phyloP scores from a whole-genome alignment of 306 rosid genomes.

The Lathyrus sativus region DNA sequence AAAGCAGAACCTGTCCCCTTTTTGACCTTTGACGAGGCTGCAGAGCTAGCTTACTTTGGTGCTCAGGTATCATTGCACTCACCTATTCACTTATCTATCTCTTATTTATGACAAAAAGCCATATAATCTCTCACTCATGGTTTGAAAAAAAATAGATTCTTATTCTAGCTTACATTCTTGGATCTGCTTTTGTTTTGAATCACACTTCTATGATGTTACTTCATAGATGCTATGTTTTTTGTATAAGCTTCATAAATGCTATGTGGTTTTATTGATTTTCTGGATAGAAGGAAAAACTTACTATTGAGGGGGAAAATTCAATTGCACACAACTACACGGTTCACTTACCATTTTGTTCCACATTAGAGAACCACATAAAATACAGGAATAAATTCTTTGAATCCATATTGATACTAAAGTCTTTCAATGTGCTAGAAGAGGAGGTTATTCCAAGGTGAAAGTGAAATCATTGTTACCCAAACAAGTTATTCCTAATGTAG shows the following conservation, averaged over 20 bases:
- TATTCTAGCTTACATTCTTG: conserved; percentile 3
- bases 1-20: conserved; percentile 80
- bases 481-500: not conserved
- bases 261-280: not conserved
- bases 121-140: not conserved
- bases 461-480: not conserved
- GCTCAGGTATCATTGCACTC: conserved; percentile 73
- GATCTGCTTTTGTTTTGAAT: conserved; percentile 31
- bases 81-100: conserved; percentile 19
- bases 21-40: conserved; percentile 97
- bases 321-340: not conserved
- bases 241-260: not conserved
- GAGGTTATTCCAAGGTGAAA: conserved; percentile 13
- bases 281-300: conserved; percentile 12
- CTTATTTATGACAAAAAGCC: conserved; percentile 30
- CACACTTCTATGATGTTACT: conserved; percentile 6
- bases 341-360: not conserved
- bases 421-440: not conserved
- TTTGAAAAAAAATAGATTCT: not conserved
- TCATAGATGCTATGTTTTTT: not conserved
- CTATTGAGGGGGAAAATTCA: not conserved
- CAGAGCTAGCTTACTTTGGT: conserved; percentile 98
- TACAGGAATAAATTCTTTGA: not conserved
- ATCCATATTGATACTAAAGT: not conserved
- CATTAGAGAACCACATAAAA: conserved; percentile 1